These are phyloP conservation scores for Cercospora berteroae DNA, from an alignment of 2,329 filamentous ascomycete species.

Conservation along the genomic window DNA sequence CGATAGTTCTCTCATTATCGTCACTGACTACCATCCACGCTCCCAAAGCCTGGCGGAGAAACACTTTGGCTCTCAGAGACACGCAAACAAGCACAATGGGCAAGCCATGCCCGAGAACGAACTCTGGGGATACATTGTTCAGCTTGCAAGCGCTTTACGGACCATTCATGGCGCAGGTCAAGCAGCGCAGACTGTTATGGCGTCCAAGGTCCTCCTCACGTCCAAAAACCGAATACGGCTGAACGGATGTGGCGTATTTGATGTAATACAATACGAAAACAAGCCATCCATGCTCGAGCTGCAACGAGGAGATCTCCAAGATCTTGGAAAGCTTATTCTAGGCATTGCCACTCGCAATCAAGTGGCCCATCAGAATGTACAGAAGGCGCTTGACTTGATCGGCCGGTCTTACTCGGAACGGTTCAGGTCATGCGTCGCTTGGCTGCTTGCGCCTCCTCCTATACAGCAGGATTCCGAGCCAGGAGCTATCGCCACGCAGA, in stretches of 20 bases:
- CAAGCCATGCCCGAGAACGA: constrained; percentile 59
- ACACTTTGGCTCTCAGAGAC: constrained; percentile 55
- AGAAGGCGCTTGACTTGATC: constrained; percentile 72
- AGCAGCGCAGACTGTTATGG: constrained; percentile 80
- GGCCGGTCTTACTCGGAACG: constrained; percentile 73
- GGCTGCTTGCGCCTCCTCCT: constrained; percentile 68
- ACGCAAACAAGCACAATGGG: constrained; percentile 11
- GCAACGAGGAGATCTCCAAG: constrained; percentile 82
- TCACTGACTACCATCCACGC: constrained; percentile 88
- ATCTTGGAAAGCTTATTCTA: constrained; percentile 82
- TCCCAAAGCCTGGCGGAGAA: constrained; percentile 86
- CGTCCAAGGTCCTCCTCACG: constrained; percentile 85
- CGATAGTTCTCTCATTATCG: constrained; percentile 90
- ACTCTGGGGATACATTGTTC: constrained; percentile 88
- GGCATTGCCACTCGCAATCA: constrained; percentile 65
- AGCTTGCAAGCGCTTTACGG: constrained; percentile 84
- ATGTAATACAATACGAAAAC: constrained; percentile 80
- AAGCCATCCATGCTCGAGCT: constrained; percentile 68
- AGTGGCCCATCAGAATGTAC: constrained; percentile 55
- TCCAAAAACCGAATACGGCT: constrained; percentile 86
- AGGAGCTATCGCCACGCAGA: not conserved
- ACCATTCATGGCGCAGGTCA: constrained; percentile 78
- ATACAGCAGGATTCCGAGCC: constrained; percentile 11
- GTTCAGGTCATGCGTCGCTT: constrained; percentile 74
- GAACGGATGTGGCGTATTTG: constrained; percentile 82